Evolutionary conservation across 2,329 filamentous ascomycete genomes (phyloP), one percentile per base, ranked within the genome.

Genomic region (Penicillium paneum): DNA sequence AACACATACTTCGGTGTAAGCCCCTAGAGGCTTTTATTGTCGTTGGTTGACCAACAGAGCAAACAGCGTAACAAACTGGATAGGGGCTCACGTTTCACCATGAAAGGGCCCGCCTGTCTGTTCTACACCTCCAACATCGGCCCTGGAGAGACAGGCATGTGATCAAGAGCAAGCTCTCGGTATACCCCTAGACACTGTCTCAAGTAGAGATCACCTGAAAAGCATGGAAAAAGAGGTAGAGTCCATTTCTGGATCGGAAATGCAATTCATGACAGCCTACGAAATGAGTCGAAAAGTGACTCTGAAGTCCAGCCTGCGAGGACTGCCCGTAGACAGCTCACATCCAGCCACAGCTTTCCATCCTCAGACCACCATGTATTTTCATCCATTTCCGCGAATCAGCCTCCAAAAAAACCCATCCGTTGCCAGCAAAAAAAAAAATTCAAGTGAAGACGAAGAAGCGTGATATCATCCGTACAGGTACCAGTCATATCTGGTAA

Each of bases 391-490:
- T 64, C 55, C 60, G 49, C 45, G 44, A 52, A 45, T 47, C 54
- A 48, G 46, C 53, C 55, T 44, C 52, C 51, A 58, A 60, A 59
- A 60, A 49, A 64, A 61, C 57, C 57, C 53, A 60, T 58, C 55
- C 61, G 47, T 63, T 63, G 60, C 60, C 63, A 55, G 53, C 53
- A 55, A 55, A 47, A 53, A 49, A 49, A 58, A 64, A 63, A 64
- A 64, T 64, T 63, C 57, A 61, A 63, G 56, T 55, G 52, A 64
- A 64, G 56, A 59, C 62, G 59, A 63, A 64, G 59, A 63, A 64
- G 61, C 63, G 63, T 65, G 63, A 65, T 64, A 65, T 65, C 63
- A 65, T 65, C 63, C 63, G 63, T 64, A 63, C 61, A 65, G 64
- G 58, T 63, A 65, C 63, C 63, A 64, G 63, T 58, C 61, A 55